Evolutionary conservation across 805 yeast genomes (phyloP).

Genomic region (Starmerella etchellsii): DNA sequence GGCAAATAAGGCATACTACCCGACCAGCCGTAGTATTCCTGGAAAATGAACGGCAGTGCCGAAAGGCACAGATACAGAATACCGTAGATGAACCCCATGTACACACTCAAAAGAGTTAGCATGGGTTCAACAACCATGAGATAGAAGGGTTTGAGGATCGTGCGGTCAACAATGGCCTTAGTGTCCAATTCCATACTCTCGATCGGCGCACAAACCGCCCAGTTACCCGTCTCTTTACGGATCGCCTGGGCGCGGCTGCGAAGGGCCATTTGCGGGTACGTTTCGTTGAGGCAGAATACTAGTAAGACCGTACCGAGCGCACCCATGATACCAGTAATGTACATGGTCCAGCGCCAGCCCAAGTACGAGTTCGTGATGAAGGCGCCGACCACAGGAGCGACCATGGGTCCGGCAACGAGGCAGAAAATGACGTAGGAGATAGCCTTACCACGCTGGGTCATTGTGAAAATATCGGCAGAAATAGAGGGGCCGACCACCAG

Average conservation of each 20-base stretch:
- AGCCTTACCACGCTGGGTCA: constrained; percentile 41
- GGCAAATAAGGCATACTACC: constrained; percentile 64
- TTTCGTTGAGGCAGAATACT: constrained; percentile 30
- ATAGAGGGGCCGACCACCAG: constrained; percentile 48
- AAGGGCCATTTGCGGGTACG: constrained; percentile 37
- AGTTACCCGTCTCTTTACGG: constrained; percentile 68
- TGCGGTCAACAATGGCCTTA: constrained; percentile 48
- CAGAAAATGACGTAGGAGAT: constrained; percentile 37
- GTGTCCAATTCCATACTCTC: constrained; percentile 50
- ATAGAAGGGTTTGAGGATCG: constrained; percentile 51
- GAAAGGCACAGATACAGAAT: constrained; percentile 59
- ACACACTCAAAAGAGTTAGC: constrained; percentile 50
- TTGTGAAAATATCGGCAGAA: constrained; percentile 43
- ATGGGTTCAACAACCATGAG: constrained; percentile 65
- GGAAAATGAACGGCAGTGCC: constrained; percentile 64
- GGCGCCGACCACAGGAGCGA: constrained; percentile 39
- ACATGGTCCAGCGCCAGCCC: constrained; percentile 49
- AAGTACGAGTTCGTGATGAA: constrained; percentile 28
- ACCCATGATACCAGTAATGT: constrained; percentile 36
- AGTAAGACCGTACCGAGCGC: constrained; percentile 27
- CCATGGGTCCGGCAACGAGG: constrained; percentile 33
- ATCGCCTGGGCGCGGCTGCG: constrained; percentile 51
- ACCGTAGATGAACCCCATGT: constrained; percentile 71
- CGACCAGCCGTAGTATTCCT: constrained; percentile 43
- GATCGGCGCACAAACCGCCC: constrained; percentile 80